Base-by-base conservation (phyloP, 305 asterid species). In the Petunia hybrid region DNA sequence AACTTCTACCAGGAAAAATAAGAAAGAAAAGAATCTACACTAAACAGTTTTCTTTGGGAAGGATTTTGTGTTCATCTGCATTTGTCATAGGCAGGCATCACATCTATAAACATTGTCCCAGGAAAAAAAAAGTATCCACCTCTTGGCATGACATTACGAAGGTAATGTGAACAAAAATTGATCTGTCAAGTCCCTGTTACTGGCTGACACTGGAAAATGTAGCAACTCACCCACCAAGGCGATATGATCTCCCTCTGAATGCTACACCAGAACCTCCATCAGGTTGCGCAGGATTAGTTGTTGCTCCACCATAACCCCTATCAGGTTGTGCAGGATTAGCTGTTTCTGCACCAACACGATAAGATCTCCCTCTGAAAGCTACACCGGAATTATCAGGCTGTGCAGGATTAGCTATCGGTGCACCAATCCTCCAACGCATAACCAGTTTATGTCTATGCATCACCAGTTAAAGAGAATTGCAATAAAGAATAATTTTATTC, bases 181-280 rank as follows among this genome's bases (percentile, higher is more conserved):
- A 51, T 22, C 14, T 36, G 35, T 73, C 8, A 2, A 51, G 36
- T 80, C 36, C 46, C 55, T 53, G 41, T 45, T 41, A 67, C 63
- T 22, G 38, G 22, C 36, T 67, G 78, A 59, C 16, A 22, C 39
- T 13, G 31, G 48, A 51, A 63, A 46, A 68, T 59, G 59, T 56
- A 53, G 46, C 14, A 56, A 51, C n/a, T 92, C 86, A 94, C 64
- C 92, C 91, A 55, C 91, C 87, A 48, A 93, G 84, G 38, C 98
- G 97, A 84, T 91, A 53, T 14, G 99, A 94, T 89, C 99, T 89
- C 78, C 99, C 99, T 73, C 97, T 87, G 88, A 95, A 95, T 39
- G 82, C 83, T 43, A 78, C 71, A 53, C 83, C 83, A 13, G 82
- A 45, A 81, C 81, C 63, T 66, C 86, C 80, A 31, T 86, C 86